Percentiles rank a stretch among this genome's conserved stretches.
These are phyloP conservation scores for Rubia balearica DNA, from an alignment of 305 asterid genomes.

Conservation along the genomic window DNA sequence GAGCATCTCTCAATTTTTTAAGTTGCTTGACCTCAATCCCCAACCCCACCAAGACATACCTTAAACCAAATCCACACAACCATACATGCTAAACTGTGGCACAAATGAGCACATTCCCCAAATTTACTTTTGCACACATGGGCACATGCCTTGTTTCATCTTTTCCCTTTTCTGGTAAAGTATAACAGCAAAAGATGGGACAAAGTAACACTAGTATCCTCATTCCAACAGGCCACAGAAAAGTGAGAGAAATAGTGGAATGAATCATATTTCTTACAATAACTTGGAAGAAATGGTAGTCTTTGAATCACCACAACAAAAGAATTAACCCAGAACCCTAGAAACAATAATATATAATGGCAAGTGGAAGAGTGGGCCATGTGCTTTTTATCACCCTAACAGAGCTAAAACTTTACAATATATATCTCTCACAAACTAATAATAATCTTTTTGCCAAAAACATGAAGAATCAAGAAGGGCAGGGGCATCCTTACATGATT, in stretches of 20 bases:
- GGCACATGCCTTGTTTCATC: not conserved
- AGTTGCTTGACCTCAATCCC: no score
- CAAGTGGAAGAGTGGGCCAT: slow-evolving; percentile 28
- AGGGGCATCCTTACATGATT: slow-evolving; percentile 46
- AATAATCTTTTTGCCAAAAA: slow-evolving; percentile 23
- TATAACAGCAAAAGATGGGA: not conserved
- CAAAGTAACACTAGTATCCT: not conserved
- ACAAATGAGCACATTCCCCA: not conserved
- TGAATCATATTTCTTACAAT: slow-evolving; percentile 14
- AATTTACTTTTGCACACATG: not conserved
- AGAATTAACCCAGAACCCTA: slow-evolving; percentile 34
- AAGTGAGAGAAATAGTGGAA: not conserved
- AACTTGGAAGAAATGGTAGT: slow-evolving; percentile 13
- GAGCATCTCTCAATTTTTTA: no score
- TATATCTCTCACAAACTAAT: slow-evolving; percentile 42
- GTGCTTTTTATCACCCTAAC: slow-evolving; percentile 54
- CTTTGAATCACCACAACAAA: slow-evolving; percentile 24
- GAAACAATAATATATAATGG: slow-evolving; percentile 37
- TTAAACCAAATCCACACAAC: no score
- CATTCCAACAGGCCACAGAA: not conserved
- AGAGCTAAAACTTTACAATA: slow-evolving; percentile 54
- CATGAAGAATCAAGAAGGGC: not conserved
- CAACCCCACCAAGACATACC: no score
- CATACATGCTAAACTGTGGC: no score
- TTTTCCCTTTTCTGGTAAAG: not conserved